Evolutionary conservation across 805 yeast genomes (phyloP), one percentile per base, ranked within the genome.

Genomic region (Yarrowia divulgata): DNA sequence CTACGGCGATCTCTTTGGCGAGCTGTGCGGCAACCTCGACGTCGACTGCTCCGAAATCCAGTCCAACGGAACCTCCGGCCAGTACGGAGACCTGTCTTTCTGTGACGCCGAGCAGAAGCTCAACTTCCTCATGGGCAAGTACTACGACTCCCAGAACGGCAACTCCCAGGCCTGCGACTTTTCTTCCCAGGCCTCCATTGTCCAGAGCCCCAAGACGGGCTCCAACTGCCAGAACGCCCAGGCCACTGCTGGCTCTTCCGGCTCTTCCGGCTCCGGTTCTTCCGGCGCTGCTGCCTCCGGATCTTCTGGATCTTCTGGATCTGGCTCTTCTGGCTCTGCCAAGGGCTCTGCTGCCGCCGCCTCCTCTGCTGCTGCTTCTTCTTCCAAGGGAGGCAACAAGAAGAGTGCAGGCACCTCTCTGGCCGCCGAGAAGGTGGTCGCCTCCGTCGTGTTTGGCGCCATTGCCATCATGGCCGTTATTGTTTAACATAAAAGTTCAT

Each of bases 81-180:
- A 73, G 4, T 91, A 90, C 77, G 97, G 97, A 73, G 84, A 85
- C n/a, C 85, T 80, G 78, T 88, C 93, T 1, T 89, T 81, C 85
- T 91, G 97, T 79, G 82, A 86, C 52, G 83, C 89, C 72, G 85
- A 87, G 81, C 90, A 88, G 68, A 87, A 89, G 81, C 83, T 91
- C 74, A 85, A 89, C 69, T 90, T 79, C 79, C 78, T 90, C 70
- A 79, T 91, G 78, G 88, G 90, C 82, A 78, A 79, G 71, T 90
- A 90, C 82, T 87, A 87, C 77, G 77, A 77, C 64, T 80, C 79
- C 48, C 83, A 88, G 71, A 81, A 80, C 72, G 77, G 77, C 64
- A 71, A 73, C 62, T 69, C 78, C 1, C 78, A 85, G 66, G 93
- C 90, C 70, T 91, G 97, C 81, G 86, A 85, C 78, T 91, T 90